Evolutionary conservation across 1,139 yeast genomes (phyloP).

Genomic region (Hyphopichia pseudoburtonii): DNA sequence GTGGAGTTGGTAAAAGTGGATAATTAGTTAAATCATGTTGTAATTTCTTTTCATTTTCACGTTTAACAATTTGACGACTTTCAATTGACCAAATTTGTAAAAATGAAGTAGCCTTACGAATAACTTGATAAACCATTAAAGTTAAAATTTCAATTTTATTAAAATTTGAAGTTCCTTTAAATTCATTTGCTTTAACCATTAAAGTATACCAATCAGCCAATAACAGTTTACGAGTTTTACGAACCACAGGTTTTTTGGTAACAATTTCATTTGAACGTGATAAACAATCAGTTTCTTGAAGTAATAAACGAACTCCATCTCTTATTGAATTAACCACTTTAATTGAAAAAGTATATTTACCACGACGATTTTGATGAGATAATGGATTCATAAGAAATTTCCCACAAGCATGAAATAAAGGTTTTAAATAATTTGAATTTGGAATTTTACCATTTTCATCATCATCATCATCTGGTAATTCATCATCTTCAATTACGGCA

Average conservation of each 20-base stretch:
- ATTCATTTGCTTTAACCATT: constrained; percentile 83
- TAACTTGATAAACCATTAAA: constrained; percentile 69
- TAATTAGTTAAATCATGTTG: constrained; percentile 42
- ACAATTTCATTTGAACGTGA: constrained; percentile 83
- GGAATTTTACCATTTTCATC: constrained; percentile 28
- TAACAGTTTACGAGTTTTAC: constrained; percentile 73
- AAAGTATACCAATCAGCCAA: constrained; percentile 90
- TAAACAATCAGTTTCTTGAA: constrained; percentile 79
- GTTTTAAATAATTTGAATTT: constrained; percentile 51
- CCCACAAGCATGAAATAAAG: constrained; percentile 72
- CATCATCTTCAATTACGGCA: constrained; percentile 43
- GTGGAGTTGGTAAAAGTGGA: constrained; percentile 54
- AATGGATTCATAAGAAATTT: constrained; percentile 72
- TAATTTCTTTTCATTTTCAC: constrained; percentile 28
- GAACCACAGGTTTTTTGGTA: constrained; percentile 62
- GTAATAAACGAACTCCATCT: constrained; percentile 76
- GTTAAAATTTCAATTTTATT: constrained; percentile 71
- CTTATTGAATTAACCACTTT: constrained; percentile 52
- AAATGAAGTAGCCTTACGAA: constrained; percentile 70
- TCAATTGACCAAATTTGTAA: constrained; percentile 75
- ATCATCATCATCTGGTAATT: constrained; percentile 15
- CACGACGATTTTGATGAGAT: constrained; percentile 42
- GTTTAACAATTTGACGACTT: constrained; percentile 38
- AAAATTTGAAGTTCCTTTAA: constrained; percentile 66
- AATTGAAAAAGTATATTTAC: constrained; percentile 47